Evolutionary conservation across 1,139 yeast genomes (phyloP).

Genomic region (Lodderomyces jiufengensis): DNA sequence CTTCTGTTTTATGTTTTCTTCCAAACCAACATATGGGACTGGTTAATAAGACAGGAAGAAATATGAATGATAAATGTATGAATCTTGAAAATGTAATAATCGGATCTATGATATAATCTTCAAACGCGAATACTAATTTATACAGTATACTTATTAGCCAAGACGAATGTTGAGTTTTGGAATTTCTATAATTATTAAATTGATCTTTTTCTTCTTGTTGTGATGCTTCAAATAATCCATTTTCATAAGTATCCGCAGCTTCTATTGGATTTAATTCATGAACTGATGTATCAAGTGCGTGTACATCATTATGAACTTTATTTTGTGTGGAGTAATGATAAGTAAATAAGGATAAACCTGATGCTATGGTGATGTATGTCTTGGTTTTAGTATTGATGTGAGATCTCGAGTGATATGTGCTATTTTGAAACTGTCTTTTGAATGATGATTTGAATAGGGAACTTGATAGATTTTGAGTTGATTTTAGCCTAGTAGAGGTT

Average conservation of each 20-base stretch:
- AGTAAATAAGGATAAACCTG: too few species aligned
- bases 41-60: conserved; percentile 64
- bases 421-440: too few species aligned
- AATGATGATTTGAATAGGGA: too few species aligned
- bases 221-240: conserved; percentile 62
- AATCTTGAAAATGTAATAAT: conserved; percentile 64
- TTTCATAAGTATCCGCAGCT: conserved; percentile 61
- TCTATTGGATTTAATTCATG: conserved; percentile 42
- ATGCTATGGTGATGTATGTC: too few species aligned
- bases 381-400: too few species aligned
- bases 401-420: too few species aligned
- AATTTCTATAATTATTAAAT: conserved; percentile 20
- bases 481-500: too few species aligned
- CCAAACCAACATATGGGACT: conserved; percentile 71
- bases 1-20: conserved; percentile 28
- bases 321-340: too few species aligned
- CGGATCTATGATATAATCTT: conserved; percentile 66
- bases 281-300: conserved; percentile 30
- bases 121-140: conserved; percentile 37
- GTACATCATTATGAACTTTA: conserved; percentile 27
- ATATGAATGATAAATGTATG: conserved; percentile 59
- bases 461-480: too few species aligned
- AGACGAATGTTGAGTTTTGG: conserved; percentile 24
- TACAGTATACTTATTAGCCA: conserved; percentile 27
- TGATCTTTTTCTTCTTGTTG: conserved; percentile 45